Conservation (phyloP, 2,329 filamentous ascomycete genomes). For the Fusarium verrucosum region DNA sequence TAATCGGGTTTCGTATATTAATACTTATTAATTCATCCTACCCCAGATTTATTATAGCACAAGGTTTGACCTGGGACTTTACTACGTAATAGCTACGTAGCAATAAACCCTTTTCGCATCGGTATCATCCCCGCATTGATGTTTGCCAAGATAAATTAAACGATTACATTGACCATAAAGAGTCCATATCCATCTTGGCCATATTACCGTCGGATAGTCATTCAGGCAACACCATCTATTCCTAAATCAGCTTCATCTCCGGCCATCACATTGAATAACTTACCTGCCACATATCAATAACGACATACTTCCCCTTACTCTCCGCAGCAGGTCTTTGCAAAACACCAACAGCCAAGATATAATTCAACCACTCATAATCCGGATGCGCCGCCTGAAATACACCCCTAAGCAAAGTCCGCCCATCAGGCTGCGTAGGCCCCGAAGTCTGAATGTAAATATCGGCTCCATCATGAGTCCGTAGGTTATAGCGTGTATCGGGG, state of each 20-base stretch:
- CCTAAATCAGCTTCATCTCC: background rate
- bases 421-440: slow-evolving; percentile 50
- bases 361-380: slow-evolving; percentile 52
- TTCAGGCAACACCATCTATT: slow-evolving; percentile 22
- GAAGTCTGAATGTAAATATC: slow-evolving; percentile 51
- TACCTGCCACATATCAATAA: slow-evolving; percentile 43
- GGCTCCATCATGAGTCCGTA: slow-evolving; percentile 51
- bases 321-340: slow-evolving; percentile 16
- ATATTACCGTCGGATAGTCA: background rate
- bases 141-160: background rate
- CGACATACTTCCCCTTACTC: slow-evolving; percentile 35
- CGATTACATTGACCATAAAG: background rate
- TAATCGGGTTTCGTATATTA: background rate
- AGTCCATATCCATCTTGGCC: background rate
- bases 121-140: background rate
- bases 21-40: background rate
- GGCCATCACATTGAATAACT: background rate
- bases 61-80: background rate
- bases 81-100: no score
- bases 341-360: slow-evolving; percentile 43
- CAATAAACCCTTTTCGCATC: background rate
- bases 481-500: slow-evolving; percentile 52
- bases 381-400: slow-evolving; percentile 50
- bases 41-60: background rate
- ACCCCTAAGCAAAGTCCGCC: slow-evolving; percentile 39